Evolutionary conservation across 345 rosid genomes (phyloP), one percentile per base, ranked within the genome.

Genomic region (Melaleuca quinquenervia): DNA sequence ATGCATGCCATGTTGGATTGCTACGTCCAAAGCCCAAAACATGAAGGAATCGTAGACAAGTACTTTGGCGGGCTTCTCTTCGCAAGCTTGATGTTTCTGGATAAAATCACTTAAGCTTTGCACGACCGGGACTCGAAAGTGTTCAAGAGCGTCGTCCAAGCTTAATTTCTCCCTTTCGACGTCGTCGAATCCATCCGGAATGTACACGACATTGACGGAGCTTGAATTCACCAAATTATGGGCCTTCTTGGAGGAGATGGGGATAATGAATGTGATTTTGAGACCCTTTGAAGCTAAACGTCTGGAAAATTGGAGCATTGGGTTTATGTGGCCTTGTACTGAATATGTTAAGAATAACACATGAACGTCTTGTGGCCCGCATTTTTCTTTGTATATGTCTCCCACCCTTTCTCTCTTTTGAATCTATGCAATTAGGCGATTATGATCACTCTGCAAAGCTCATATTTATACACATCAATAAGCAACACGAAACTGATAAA

Each of bases 321-420:
- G 96, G 83, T 90, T 93, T 48, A 94, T 58, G 91, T 93, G 95
- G 82, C 96, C 94, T 88, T 93, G 96, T 15, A 36, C 85, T 10
- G 93, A 90, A 82, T 84, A 90, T 14, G 94, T 88, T 55, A 92
- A 49, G 29, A 90, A 92, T 13, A 86, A 58, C 26, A 82, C 76
- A 24, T 82, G 87, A 32, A 27, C 16, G 84, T 50, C 36, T 49
- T 26, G 83, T 12, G 29, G 54, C 29, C 51, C 11, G 13, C 53
- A 45, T 51, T 53, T 56, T 14, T 44, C 50, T 83, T 2, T 41
- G 51, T 26, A 76, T 50, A 14, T 56, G 83, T 93, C 95, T 1
- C 88, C 84, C 24, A 29, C 60, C 54, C 24, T 64, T 32, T 18
- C 78, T 64, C 45, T 64, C 78, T 64, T 64, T 64, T 32, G 78